Conservation (phyloP, 371 early-diverging fungal genomes). For the Actinomucor elegans region DNA sequence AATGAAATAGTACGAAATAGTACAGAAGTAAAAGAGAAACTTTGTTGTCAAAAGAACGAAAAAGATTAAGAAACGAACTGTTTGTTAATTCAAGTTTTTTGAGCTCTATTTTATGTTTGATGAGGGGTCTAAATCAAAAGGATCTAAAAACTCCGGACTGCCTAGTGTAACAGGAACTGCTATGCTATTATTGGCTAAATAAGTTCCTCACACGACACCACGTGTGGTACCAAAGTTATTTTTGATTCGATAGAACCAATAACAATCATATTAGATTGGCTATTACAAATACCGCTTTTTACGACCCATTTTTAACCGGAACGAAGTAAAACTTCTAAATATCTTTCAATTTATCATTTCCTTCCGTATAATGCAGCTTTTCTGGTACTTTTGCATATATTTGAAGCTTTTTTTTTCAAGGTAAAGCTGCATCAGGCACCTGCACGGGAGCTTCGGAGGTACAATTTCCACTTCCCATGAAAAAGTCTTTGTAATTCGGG, state of each 20-base stretch:
- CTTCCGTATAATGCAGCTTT: background rate
- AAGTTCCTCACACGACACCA: slow-evolving; percentile 25
- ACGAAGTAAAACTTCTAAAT: background rate
- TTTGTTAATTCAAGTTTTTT: slow-evolving; percentile 9
- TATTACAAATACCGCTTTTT: slow-evolving; percentile 1
- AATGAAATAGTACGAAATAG: background rate
- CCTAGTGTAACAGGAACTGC: slow-evolving; percentile 1
- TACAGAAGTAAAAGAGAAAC: slow-evolving; percentile 9
- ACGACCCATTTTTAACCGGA: background rate
- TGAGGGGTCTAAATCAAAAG: background rate
- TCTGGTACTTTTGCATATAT: background rate
- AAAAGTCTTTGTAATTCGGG: slow-evolving; percentile 6
- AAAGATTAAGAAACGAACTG: slow-evolving; percentile 1
- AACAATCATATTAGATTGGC: slow-evolving; percentile 2
- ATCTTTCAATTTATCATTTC: background rate
- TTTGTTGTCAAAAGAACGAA: background rate
- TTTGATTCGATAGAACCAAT: slow-evolving; percentile 18
- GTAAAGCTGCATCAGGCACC: no score
- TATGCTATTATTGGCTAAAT: slow-evolving; percentile 6
- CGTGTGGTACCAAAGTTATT: slow-evolving; percentile 17
- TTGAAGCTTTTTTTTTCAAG: no score
- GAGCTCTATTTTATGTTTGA: background rate
- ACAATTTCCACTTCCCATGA: no score
- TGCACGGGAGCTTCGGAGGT: background rate
- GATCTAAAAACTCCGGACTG: slow-evolving; percentile 8